Evolutionary conservation across 177 flowering plant genomes (phyloP), one percentile per base, ranked within the genome.

Genomic region (Vitis hybrid): DNA sequence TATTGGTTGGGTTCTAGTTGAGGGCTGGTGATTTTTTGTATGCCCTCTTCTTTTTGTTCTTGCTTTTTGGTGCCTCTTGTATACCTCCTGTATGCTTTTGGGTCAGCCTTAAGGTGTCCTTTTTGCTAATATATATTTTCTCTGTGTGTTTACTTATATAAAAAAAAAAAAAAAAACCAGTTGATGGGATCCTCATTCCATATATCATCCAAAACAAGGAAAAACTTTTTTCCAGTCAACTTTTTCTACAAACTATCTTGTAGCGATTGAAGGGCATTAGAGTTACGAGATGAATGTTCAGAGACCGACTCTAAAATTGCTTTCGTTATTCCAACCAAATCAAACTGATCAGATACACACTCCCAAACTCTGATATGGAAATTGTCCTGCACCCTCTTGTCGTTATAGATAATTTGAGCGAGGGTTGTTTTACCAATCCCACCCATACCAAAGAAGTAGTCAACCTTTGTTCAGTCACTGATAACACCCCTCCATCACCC

Each of bases 381-480:
- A 20, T 58, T 20, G 2, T 50, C 56, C 18, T 49, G 14, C 60
- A 71, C 73, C 20, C 15, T 59, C 7, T 13, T 11, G 48, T 76
- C 73, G 17, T 74, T 71, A 56, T 65, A 81, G 2, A 78, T 73
- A n/a, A 75, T 3, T 20, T 73, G 77, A 14, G 84, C 79, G 27
- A 81, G 73, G 1, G 76, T 65, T 0, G 84, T 81, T 75, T 81
- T 81, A 0, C 84, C 81, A 2, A 71, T 6, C 4, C 83, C 83
- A 1, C 73, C 77, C 77, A 78, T 75, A 0, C 41, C 4, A 32
- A 5, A 4, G 35, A 4, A 32, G 41, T 32, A 32, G 41, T 32
- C 41, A 0, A 0, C 7, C 14, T 11, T 24, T 73, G 69, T n/a
- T 69, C 66, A 56, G 61, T 78, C 1, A 78, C 41, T 4, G 6